A percentile compares a stretch with the other conserved stretches of the same genome.
Evolutionary conservation across 2,329 filamentous ascomycete species (phyloP).

Genomic region (Periconia macrospinosa): DNA sequence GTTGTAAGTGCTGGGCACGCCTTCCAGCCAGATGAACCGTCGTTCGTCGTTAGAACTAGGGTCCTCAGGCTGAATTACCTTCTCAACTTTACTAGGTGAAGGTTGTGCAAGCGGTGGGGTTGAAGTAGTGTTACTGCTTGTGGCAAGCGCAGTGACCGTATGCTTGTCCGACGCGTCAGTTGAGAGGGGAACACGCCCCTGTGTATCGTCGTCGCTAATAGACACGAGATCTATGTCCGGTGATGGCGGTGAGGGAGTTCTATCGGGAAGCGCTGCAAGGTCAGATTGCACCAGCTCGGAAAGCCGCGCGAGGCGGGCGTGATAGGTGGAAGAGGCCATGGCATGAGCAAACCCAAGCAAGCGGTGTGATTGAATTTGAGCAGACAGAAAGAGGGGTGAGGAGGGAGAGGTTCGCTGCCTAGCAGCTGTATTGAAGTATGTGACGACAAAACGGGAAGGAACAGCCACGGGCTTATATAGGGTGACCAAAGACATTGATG

Average conservation of each 20-base stretch:
- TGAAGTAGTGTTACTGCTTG: not conserved
- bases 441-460: not conserved
- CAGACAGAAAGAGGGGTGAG: not conserved
- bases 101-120: not conserved
- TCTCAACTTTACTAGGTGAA: not conserved
- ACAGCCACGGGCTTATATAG: not conserved
- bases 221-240: slow-evolving; percentile 1
- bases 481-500: not conserved
- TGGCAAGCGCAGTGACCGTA: not conserved
- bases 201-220: slow-evolving; percentile 14
- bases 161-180: slow-evolving; percentile 14
- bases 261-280: slow-evolving; percentile 29
- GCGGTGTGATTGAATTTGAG: not conserved
- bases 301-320: slow-evolving; percentile 29
- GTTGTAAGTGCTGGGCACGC: slow-evolving; percentile 26
- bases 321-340: slow-evolving; percentile 24
- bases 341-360: not conserved
- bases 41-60: slow-evolving; percentile 15
- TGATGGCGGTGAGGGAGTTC: slow-evolving; percentile 1
- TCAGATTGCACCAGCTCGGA: slow-evolving; percentile 20
- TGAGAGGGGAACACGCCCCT: slow-evolving; percentile 25
- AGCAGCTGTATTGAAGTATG: not conserved
- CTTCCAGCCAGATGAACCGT: slow-evolving; percentile 24
- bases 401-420: not conserved
- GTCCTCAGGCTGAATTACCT: not conserved